Evolutionary conservation across 106 monocot genomes (phyloP).

Genomic region (Chionographis japonica): DNA sequence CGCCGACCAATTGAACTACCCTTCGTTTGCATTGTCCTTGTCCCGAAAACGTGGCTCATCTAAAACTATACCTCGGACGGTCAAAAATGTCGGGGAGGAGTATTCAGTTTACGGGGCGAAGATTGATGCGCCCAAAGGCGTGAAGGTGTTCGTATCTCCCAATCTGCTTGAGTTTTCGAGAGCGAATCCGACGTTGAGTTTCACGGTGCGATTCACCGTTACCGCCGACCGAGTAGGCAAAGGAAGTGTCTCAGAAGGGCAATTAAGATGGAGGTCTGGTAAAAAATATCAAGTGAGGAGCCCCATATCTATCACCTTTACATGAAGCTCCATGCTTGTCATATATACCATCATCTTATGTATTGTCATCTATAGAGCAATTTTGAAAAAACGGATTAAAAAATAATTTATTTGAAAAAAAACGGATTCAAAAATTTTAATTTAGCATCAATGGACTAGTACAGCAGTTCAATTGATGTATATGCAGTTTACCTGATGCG

Average conservation of each 20-base stretch:
- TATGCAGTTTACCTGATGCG: no score
- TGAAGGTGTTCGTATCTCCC: conserved; percentile 11
- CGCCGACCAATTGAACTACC: conserved; percentile 20
- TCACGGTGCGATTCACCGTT: not conserved
- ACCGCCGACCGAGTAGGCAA: not conserved
- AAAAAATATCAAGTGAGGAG: conserved; percentile 6
- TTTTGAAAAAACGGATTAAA: no score
- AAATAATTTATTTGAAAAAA: no score
- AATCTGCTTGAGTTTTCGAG: conserved; percentile 6
- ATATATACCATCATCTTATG: no score
- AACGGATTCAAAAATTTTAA: no score
- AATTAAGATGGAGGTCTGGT: conserved; percentile 14
- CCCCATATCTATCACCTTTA: conserved; percentile 7
- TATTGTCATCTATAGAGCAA: no score
- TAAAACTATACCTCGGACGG: conserved; percentile 6
- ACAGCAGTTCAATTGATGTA: no score
- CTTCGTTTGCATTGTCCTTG: conserved; percentile 18
- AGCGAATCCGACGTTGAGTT: conserved; percentile 2
- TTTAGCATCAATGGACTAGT: no score
- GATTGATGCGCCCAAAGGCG: conserved; percentile 14
- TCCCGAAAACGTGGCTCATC: not conserved
- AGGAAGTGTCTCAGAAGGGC: conserved; percentile 4
- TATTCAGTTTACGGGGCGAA: not conserved
- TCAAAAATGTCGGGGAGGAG: conserved; percentile 20
- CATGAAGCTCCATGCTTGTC: not conserved